Percentiles rank a stretch among this genome's conserved stretches.
These are phyloP conservation scores for Myriosclerotinia duriaeana DNA, from an alignment of 2,329 filamentous ascomycete genomes.

Conservation along the genomic window DNA sequence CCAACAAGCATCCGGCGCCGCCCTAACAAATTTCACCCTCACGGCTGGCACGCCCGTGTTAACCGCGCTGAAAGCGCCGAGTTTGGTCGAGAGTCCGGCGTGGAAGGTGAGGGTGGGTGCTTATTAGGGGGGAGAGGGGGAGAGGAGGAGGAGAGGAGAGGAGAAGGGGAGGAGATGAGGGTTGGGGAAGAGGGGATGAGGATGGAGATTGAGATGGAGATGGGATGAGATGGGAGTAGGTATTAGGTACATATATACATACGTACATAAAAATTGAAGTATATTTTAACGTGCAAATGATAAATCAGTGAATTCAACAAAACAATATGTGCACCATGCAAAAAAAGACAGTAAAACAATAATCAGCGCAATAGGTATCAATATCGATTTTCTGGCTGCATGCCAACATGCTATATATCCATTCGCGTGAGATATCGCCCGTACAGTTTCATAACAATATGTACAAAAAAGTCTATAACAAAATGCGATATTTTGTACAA, in stretches of 20 bases:
- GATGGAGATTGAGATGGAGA: not conserved
- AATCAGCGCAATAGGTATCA: not conserved
- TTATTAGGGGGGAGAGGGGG: constrained; percentile 28
- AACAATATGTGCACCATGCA: no score
- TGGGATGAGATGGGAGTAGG: not conserved
- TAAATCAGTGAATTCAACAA: no score
- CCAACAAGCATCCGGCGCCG: constrained; percentile 37
- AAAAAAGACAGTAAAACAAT: not conserved
- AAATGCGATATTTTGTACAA: constrained; percentile 7
- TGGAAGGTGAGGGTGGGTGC: constrained; percentile 36
- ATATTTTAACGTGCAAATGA: no score
- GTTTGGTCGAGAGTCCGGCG: constrained; percentile 32
- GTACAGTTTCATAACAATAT: not conserved
- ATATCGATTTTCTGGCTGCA: no score
- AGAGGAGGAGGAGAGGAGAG: no score
- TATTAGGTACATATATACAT: not conserved
- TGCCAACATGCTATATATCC: not conserved
- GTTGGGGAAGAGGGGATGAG: not conserved
- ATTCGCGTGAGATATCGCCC: not conserved
- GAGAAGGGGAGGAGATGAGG: not conserved
- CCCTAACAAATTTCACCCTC: constrained; percentile 35
- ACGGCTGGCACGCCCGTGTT: constrained; percentile 31
- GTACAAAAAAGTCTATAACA: constrained; percentile 8
- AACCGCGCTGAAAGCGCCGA: constrained; percentile 34
- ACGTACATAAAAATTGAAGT: no score